Evolutionary conservation across 2,329 filamentous ascomycete genomes (phyloP).

Genomic region (Trichoderma atrobrunneum): DNA sequence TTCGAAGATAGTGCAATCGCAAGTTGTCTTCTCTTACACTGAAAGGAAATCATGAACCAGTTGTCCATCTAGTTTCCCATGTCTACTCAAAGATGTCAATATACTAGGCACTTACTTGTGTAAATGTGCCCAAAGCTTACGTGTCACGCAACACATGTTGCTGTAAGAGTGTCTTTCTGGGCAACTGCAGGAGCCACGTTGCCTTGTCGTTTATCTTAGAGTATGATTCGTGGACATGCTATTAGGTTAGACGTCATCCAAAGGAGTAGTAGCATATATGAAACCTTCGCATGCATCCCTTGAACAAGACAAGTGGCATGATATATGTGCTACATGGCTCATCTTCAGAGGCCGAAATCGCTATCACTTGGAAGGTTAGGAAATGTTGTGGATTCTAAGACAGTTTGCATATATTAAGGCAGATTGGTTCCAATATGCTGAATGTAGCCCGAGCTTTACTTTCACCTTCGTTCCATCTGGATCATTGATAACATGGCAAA

Average conservation of each 20-base stretch:
- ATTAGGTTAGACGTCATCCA: background rate
- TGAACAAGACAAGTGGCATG: background rate
- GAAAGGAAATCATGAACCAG: background rate
- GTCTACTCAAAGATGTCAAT: background rate
- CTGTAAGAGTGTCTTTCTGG: background rate
- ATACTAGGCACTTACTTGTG: background rate
- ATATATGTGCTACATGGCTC: background rate
- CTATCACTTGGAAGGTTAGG: background rate
- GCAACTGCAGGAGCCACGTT: background rate
- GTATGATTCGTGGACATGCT: background rate
- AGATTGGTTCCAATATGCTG: background rate
- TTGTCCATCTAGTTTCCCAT: fast-evolving
- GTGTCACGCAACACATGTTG: background rate
- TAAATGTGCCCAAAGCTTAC: background rate
- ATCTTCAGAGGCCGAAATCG: background rate
- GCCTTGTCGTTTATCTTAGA: background rate
- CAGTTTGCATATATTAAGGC: background rate
- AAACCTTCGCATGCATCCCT: background rate
- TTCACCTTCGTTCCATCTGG: background rate
- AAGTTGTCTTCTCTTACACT: background rate
- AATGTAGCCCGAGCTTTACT: background rate
- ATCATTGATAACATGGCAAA: background rate
- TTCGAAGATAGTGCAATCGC: background rate
- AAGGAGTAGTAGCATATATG: background rate
- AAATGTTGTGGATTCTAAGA: background rate